Percentiles rank a stretch among this genome's conserved stretches.
Conservation (phyloP, 106 monocot species). For the Dioscorea dumetorum region DNA sequence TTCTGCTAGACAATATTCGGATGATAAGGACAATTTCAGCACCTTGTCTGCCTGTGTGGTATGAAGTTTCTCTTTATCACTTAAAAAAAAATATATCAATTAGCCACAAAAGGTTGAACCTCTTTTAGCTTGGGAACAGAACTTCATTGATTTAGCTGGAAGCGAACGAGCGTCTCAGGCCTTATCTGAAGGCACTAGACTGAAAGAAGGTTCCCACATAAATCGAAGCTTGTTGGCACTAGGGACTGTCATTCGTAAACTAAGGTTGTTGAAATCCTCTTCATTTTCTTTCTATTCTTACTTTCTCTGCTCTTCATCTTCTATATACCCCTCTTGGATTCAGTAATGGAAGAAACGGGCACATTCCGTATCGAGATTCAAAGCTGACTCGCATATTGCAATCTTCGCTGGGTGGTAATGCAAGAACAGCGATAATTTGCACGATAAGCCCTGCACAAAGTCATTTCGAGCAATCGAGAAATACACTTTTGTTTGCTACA, state of each 20-base stretch:
- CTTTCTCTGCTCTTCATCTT: no score
- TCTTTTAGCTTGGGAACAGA: constrained; percentile 17
- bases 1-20: constrained; percentile 24
- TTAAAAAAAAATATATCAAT: no score
- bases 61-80: constrained; percentile 1
- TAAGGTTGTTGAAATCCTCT: constrained; percentile 31
- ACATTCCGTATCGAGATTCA: constrained; percentile 72
- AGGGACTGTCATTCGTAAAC: constrained; percentile 65
- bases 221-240: constrained; percentile 71
- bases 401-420: constrained; percentile 57
- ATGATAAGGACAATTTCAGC: constrained; percentile 29
- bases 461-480: constrained; percentile 65
- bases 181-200: constrained; percentile 45
- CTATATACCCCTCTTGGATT: neutral
- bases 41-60: constrained; percentile 68
- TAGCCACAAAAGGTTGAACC: no score
- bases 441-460: constrained; percentile 82
- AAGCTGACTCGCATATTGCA: constrained; percentile 82
- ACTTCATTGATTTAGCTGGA: constrained; percentile 77
- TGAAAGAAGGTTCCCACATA: constrained; percentile 83
- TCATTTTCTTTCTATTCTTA: no score
- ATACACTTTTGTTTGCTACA: constrained; percentile 64
- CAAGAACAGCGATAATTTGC: constrained; percentile 71
- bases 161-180: constrained; percentile 72
- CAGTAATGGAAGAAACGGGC: constrained; percentile 64